phyloP scores from a whole-genome alignment of 2,329 filamentous ascomycete species.

The Coniochaeta pulveracea region DNA sequence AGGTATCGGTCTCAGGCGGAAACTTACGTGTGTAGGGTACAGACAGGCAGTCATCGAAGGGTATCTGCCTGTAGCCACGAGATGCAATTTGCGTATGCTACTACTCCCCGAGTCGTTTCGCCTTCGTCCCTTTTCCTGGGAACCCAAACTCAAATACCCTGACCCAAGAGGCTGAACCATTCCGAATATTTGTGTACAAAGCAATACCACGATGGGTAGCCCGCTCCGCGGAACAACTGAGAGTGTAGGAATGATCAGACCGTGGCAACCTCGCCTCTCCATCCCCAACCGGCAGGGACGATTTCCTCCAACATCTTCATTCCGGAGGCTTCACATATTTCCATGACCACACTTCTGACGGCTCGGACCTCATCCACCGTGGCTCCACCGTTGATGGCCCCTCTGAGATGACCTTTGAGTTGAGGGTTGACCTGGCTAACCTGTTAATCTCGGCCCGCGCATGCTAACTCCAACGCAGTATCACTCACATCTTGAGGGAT shows the following conservation, averaged over 20 bases:
- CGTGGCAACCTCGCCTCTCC: slow-evolving; percentile 30
- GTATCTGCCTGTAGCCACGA: too few species aligned
- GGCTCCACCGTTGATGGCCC: slow-evolving; percentile 37
- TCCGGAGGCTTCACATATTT: slow-evolving; percentile 33
- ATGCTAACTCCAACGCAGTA: not conserved
- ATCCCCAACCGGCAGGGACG: slow-evolving; percentile 29
- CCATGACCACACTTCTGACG: slow-evolving; percentile 31
- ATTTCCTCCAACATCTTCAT: slow-evolving; percentile 27
- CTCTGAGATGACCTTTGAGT: slow-evolving; percentile 39
- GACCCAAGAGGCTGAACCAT: too few species aligned
- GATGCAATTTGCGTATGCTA: too few species aligned
- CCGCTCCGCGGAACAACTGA: too few species aligned
- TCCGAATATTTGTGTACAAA: too few species aligned
- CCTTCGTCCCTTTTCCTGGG: too few species aligned
- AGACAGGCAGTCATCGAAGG: too few species aligned
- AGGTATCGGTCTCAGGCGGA: too few species aligned
- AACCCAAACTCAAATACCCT: too few species aligned
- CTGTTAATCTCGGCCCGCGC: not conserved
- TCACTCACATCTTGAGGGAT: slow-evolving; percentile 36
- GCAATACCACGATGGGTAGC: too few species aligned
- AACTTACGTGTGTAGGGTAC: too few species aligned
- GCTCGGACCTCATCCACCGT: slow-evolving; percentile 35
- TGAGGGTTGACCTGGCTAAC: slow-evolving; percentile 34
- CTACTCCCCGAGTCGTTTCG: too few species aligned
- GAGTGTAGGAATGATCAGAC: slow-evolving; percentile 22